Evolutionary conservation across 2,329 filamentous ascomycete genomes (phyloP).

Genomic region (Pseudocercospora vitis): DNA sequence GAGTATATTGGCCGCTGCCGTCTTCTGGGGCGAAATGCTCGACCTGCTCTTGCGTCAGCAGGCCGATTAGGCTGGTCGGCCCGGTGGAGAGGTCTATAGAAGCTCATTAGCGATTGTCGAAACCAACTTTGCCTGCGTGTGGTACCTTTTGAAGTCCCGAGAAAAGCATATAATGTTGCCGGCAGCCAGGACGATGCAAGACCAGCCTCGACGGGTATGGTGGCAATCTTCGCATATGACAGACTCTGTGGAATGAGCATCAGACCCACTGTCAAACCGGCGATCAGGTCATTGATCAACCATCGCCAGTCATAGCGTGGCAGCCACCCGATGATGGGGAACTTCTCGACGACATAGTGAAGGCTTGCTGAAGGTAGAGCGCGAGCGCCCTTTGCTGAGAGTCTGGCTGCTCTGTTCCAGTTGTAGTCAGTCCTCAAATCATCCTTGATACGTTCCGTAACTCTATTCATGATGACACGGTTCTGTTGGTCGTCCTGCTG

Average conservation of each 20-base stretch:
- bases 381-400: conserved; percentile 38
- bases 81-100: conserved; percentile 59
- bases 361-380: conserved; percentile 54
- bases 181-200: conserved; percentile 62
- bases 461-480: background rate
- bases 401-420: conserved; percentile 32
- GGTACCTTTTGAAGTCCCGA: conserved; percentile 62
- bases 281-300: conserved; percentile 62
- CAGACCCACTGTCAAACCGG: conserved; percentile 57
- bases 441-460: conserved; percentile 12
- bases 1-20: conserved; percentile 51
- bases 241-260: conserved; percentile 60
- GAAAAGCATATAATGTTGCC: conserved; percentile 57
- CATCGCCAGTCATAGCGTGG: conserved; percentile 62
- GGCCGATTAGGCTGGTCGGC: conserved; percentile 64
- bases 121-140: background rate
- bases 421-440: conserved; percentile 28
- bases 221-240: conserved; percentile 64
- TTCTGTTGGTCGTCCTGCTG: background rate
- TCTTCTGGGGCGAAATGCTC: conserved; percentile 44
- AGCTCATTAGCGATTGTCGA: conserved; percentile 12
- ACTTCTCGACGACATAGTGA: conserved; percentile 60
- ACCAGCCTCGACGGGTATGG: conserved; percentile 61
- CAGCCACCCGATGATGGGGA: conserved; percentile 64
- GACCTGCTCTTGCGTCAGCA: conserved; percentile 63